Conservation (phyloP, 2,329 filamentous ascomycete genomes). For the Beauveria australis region DNA sequence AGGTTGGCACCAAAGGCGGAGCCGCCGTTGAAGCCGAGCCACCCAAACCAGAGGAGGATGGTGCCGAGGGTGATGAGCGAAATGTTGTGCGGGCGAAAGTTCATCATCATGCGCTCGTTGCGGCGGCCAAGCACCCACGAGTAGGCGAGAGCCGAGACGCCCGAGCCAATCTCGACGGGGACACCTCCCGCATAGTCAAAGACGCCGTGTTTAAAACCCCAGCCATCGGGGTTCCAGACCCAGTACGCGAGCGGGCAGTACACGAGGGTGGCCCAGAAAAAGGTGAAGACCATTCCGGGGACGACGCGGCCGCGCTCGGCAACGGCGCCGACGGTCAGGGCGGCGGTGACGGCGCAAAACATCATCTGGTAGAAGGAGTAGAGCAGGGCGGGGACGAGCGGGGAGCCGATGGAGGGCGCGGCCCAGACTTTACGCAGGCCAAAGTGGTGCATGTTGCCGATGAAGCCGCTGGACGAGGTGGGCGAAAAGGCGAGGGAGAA, state of each 20-base stretch:
- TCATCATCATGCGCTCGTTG: conserved; percentile 99
- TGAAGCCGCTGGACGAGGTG: conserved; percentile 77
- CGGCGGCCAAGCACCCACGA: conserved; percentile 91
- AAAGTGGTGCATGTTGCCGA: conserved; percentile 84
- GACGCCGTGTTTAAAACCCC: conserved; percentile 84
- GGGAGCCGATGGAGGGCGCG: conserved; percentile 77
- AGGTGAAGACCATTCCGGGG: conserved; percentile 89
- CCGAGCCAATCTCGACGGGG: conserved; percentile 94
- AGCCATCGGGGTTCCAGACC: conserved; percentile 93
- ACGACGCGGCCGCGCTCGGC: conserved; percentile 90
- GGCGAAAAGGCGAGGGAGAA: conserved; percentile 90
- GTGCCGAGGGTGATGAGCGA: conserved; percentile 94
- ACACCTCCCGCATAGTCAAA: conserved; percentile 95
- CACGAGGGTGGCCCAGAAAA: conserved; percentile 93
- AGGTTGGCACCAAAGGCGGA: conserved; percentile 91
- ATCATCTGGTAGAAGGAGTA: conserved; percentile 99
- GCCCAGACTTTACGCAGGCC: conserved; percentile 79
- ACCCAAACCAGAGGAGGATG: conserved; percentile 94
- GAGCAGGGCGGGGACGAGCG: conserved; percentile 79
- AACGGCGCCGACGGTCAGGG: conserved; percentile 84
- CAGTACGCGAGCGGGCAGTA: conserved; percentile 97
- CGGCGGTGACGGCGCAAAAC: conserved; percentile 89
- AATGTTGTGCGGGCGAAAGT: conserved; percentile 98
- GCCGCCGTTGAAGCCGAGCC: conserved; percentile 97
- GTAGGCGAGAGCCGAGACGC: conserved; percentile 88